Conservation (phyloP, 2,329 filamentous ascomycete genomes). For the Zasmidium citrigriseum region DNA sequence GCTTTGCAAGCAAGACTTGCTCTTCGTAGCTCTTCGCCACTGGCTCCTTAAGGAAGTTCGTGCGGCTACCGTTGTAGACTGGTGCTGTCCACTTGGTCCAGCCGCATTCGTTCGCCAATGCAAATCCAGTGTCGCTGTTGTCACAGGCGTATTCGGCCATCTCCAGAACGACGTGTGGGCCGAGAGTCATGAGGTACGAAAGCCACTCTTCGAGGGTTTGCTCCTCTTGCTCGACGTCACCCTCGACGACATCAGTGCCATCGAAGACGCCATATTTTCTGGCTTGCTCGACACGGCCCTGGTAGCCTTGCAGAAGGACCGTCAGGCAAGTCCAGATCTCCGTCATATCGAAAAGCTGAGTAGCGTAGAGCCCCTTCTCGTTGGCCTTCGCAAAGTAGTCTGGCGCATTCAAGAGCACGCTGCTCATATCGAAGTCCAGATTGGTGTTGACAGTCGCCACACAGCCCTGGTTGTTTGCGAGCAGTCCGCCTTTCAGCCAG, state of each 20-base stretch:
- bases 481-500: conserved; percentile 60
- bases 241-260: conserved; percentile 44
- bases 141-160: conserved; percentile 45
- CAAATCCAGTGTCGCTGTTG: conserved; percentile 50
- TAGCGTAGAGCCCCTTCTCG: conserved; percentile 52
- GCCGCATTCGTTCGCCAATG: conserved; percentile 54
- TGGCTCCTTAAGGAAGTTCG: conserved; percentile 62
- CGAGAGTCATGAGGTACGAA: conserved; percentile 60
- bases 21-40: conserved; percentile 62
- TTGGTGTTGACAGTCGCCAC: conserved; percentile 50
- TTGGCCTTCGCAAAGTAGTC: conserved; percentile 62
- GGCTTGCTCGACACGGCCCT: conserved; percentile 57
- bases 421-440: conserved; percentile 50
- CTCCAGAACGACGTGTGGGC: conserved; percentile 56
- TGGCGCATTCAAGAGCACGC: conserved; percentile 57
- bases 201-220: conserved; percentile 63
- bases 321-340: conserved; percentile 65
- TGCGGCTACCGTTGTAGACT: conserved; percentile 48
- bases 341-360: conserved; percentile 64
- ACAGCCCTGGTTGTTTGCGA: conserved; percentile 51
- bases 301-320: conserved; percentile 57
- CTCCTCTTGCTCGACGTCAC: conserved; percentile 55
- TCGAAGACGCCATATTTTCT: conserved; percentile 59
- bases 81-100: conserved; percentile 59
- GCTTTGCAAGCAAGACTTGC: conserved; percentile 38